These are phyloP conservation scores for Pisolithus microcarpus DNA, from an alignment of 768 basidiomycete genomes.

Conservation along the genomic window DNA sequence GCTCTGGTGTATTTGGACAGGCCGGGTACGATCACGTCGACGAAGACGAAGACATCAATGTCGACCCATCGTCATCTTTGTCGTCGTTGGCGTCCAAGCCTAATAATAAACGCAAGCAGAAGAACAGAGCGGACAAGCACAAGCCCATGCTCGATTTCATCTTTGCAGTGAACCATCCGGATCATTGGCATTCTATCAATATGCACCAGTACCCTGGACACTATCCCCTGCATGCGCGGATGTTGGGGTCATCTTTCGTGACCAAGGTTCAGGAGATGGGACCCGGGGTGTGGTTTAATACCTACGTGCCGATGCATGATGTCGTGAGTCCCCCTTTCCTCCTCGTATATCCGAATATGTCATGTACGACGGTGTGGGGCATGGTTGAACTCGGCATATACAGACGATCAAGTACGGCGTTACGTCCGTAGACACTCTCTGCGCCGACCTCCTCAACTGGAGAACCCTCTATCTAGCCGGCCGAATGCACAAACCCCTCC, in stretches of 20 bases:
- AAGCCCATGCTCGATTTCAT: conserved; percentile 92
- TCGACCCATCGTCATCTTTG: no score
- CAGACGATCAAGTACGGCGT: conserved; percentile 96
- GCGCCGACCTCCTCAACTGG: conserved; percentile 90
- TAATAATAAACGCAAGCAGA: conserved; percentile 8
- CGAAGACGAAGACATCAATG: not conserved
- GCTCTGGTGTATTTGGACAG: conserved; percentile 93
- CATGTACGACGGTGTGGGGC: no score
- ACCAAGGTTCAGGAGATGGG: conserved; percentile 62
- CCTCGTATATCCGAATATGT: no score
- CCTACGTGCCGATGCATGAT: conserved; percentile 76
- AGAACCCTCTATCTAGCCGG: conserved; percentile 88
- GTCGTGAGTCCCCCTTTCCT: conserved; percentile 66
- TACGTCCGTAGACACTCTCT: conserved; percentile 84
- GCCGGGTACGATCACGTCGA: conserved; percentile 54
- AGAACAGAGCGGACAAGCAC: conserved; percentile 33
- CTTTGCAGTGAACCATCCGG: conserved; percentile 89
- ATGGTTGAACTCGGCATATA: conserved; percentile 36
- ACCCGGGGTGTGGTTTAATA: conserved; percentile 96
- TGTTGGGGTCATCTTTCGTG: conserved; percentile 79
- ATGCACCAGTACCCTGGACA: conserved; percentile 87
- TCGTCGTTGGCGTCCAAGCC: no score
- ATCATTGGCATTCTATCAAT: conserved; percentile 94
- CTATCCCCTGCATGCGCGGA: conserved; percentile 84
- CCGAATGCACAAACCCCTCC: conserved; percentile 94